These are phyloP conservation scores for Dactylellina haptotyla DNA, from an alignment of 2,329 filamentous ascomycete genomes.

Conservation along the genomic window DNA sequence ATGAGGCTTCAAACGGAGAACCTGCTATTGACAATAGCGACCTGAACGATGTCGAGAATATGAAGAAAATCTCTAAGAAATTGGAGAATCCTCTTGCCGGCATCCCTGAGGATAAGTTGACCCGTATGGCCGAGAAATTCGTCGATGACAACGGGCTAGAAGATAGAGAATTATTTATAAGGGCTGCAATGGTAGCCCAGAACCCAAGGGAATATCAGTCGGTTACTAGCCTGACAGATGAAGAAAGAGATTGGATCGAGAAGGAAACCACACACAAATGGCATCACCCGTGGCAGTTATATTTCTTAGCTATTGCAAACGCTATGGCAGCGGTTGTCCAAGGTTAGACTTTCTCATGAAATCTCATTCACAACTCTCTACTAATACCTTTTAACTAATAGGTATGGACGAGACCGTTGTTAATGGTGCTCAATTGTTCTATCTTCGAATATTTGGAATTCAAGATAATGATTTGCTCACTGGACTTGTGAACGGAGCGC, in stretches of 20 bases:
- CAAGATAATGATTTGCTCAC: slow-evolving; percentile 65
- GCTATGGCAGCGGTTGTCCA: slow-evolving; percentile 76
- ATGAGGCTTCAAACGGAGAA: slow-evolving; percentile 1
- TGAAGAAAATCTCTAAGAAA: slow-evolving; percentile 55
- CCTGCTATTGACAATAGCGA: slow-evolving; percentile 21
- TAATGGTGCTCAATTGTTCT: slow-evolving; percentile 75
- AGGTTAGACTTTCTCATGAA: slow-evolving; percentile 66
- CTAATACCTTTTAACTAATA: slow-evolving; percentile 17
- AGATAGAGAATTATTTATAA: slow-evolving; percentile 60
- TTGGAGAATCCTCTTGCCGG: slow-evolving; percentile 67
- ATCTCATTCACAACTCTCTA: slow-evolving; percentile 59
- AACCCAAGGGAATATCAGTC: slow-evolving; percentile 66
- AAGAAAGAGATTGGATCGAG: slow-evolving; percentile 69
- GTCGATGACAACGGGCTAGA: slow-evolving; percentile 62
- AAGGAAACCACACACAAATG: slow-evolving; percentile 74
- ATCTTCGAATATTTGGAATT: slow-evolving; percentile 71
- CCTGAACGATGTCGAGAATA: slow-evolving; percentile 31
- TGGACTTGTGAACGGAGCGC: slow-evolving; percentile 70
- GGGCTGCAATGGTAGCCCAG: slow-evolving; percentile 67
- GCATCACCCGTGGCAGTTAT: slow-evolving; percentile 74
- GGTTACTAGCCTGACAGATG: slow-evolving; percentile 67
- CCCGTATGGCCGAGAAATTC: slow-evolving; percentile 68
- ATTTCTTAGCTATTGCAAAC: slow-evolving; percentile 73
- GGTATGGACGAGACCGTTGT: slow-evolving; percentile 72
- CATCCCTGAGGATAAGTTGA: slow-evolving; percentile 66